phyloP scores from a whole-genome alignment of 768 basidiomycete species.

The Lentinula edodes region DNA sequence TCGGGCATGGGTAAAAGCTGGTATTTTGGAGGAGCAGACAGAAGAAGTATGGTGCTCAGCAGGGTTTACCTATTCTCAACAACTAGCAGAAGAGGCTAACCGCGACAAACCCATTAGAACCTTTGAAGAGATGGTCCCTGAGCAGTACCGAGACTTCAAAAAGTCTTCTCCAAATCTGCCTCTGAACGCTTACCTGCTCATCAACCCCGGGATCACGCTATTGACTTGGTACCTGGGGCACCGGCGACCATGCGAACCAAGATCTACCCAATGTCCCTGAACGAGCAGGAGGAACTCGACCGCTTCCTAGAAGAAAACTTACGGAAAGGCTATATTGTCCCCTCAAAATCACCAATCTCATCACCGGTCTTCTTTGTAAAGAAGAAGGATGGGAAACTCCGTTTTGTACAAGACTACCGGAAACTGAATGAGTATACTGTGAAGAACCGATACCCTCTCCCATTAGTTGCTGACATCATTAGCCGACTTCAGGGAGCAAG shows the following conservation, averaged over 20 bases:
- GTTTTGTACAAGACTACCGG: no score
- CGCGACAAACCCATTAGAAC: neutral
- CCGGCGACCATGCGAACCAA: constrained; percentile 16
- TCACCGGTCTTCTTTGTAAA: no score
- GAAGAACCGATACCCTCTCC: constrained; percentile 28
- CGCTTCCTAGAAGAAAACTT: no score
- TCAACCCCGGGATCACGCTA: constrained; percentile 22
- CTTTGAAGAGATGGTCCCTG: constrained; percentile 2
- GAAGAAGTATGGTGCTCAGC: neutral
- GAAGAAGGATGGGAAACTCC: no score
- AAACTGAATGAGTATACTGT: no score
- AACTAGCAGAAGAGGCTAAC: neutral
- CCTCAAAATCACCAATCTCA: no score
- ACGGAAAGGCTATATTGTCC: no score
- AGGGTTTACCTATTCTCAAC: neutral
- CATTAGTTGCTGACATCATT: constrained; percentile 27
- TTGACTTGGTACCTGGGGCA: constrained; percentile 22
- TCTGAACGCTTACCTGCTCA: constrained; percentile 20
- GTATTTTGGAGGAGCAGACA: neutral
- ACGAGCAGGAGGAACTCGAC: no score
- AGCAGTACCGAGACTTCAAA: constrained; percentile 12
- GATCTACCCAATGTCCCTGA: constrained; percentile 24
- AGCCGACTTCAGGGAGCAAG: constrained; percentile 17
- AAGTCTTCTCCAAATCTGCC: constrained; percentile 18
- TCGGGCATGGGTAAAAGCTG: neutral